These are phyloP conservation scores for Cladosporium sphaerospermum DNA, from an alignment of 2,329 filamentous ascomycete species.

Conservation along the genomic window DNA sequence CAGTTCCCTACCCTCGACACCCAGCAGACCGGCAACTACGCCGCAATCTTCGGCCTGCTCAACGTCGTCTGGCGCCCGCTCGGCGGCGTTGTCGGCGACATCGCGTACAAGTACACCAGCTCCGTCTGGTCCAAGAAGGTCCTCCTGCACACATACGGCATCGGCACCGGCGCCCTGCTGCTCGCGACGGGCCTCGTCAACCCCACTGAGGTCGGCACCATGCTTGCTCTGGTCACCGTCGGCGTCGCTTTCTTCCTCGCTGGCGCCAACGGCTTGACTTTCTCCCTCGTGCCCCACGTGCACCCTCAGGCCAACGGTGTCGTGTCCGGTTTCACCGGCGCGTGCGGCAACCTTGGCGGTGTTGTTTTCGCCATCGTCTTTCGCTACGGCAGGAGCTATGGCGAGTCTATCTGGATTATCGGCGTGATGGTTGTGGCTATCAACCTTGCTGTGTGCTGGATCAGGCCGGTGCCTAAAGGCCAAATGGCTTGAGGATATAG, in stretches of 20 bases:
- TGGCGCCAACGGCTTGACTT: conserved; percentile 80
- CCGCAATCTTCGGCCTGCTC: conserved; percentile 69
- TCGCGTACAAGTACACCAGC: conserved; percentile 47
- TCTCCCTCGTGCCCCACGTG: conserved; percentile 79
- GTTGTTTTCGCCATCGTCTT: conserved; percentile 80
- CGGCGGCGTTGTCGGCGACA: conserved; percentile 56
- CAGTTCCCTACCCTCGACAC: conserved; percentile 50
- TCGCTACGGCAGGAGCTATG: conserved; percentile 65
- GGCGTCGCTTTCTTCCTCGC: conserved; percentile 77
- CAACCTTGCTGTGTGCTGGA: conserved; percentile 61
- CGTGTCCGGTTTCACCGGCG: conserved; percentile 72
- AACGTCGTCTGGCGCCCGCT: conserved; percentile 63
- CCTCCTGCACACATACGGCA: conserved; percentile 50
- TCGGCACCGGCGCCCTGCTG: conserved; percentile 54
- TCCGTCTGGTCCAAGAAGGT: conserved; percentile 60
- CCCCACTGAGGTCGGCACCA: conserved; percentile 54
- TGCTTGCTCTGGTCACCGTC: conserved; percentile 71
- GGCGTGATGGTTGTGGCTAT: conserved; percentile 67
- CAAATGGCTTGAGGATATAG: conserved; percentile 43
- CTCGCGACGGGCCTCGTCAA: conserved; percentile 60
- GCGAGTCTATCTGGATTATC: conserved; percentile 71
- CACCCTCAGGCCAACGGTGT: conserved; percentile 76
- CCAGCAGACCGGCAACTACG: conserved; percentile 54
- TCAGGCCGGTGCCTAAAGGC: conserved; percentile 51
- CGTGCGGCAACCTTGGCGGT: conserved; percentile 76